These are phyloP conservation scores for Trametes punicea DNA, from an alignment of 768 basidiomycete genomes.

Conservation along the genomic window DNA sequence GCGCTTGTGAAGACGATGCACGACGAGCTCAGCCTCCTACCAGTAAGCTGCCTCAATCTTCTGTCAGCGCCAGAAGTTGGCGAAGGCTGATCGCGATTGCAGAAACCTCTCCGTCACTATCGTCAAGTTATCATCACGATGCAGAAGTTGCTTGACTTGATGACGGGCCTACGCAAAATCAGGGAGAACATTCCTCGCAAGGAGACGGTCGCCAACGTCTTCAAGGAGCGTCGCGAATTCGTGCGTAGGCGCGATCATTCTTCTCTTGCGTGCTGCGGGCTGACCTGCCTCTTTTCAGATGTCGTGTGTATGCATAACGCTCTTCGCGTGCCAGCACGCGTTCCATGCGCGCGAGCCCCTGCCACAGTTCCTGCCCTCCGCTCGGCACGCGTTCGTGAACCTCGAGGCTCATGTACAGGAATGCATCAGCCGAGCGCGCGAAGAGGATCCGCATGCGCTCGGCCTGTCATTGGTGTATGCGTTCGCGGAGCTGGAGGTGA, in stretches of 20 bases:
- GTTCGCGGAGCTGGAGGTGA: slow-evolving; percentile 42
- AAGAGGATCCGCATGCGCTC: slow-evolving; percentile 29
- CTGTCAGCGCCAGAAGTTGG: not conserved
- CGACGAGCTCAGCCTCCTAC: slow-evolving; percentile 46
- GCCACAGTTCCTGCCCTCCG: slow-evolving; percentile 49
- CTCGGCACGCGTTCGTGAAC: slow-evolving; percentile 36
- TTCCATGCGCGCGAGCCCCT: slow-evolving; percentile 45
- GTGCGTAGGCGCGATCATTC: slow-evolving; percentile 23
- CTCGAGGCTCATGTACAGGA: slow-evolving; percentile 36
- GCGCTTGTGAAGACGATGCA: slow-evolving; percentile 41
- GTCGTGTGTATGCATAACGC: slow-evolving; percentile 43
- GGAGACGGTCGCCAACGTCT: slow-evolving; percentile 39
- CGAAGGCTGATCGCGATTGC: not conserved
- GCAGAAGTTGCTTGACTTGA: slow-evolving; percentile 41
- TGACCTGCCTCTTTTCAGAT: slow-evolving; percentile 28
- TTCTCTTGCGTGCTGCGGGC: not conserved
- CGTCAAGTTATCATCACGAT: slow-evolving; percentile 35
- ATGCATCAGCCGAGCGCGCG: slow-evolving; percentile 29
- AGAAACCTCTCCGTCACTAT: slow-evolving; percentile 50
- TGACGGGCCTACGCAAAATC: slow-evolving; percentile 46
- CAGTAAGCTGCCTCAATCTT: slow-evolving; percentile 32
- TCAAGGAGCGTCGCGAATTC: slow-evolving; percentile 42
- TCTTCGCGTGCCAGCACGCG: slow-evolving; percentile 49
- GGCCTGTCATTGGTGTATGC: slow-evolving; percentile 40
- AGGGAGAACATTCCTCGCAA: slow-evolving; percentile 44